Percentiles rank a stretch among this genome's conserved stretches.
Conservation (phyloP, 495 filamentous ascomycete species). For the Pyrenula aspistea region DNA sequence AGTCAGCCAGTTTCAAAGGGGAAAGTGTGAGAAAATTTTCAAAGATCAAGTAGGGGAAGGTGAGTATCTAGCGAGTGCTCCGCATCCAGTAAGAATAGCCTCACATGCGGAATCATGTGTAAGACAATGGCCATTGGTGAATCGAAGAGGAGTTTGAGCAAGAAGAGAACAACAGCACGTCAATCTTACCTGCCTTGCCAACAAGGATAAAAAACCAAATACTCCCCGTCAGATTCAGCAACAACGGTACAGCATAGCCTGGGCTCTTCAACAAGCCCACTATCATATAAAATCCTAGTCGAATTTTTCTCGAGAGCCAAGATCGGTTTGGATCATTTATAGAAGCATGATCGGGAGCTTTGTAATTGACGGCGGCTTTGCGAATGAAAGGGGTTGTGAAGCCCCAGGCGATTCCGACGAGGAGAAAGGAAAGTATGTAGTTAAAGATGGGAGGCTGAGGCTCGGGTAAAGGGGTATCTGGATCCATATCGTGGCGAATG, state of each 20-base stretch:
- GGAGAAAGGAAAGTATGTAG: constrained; percentile 77
- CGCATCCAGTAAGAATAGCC: too few relatives aligned
- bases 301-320: constrained; percentile 42
- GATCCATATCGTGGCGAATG: constrained; percentile 20
- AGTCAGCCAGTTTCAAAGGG: neutral
- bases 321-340: constrained; percentile 11
- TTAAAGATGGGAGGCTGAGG: constrained; percentile 52
- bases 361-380: constrained; percentile 45
- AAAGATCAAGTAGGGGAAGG: neutral
- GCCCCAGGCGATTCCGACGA: constrained; percentile 84
- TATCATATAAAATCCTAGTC: constrained; percentile 55
- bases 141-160: neutral
- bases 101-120: too few relatives aligned
- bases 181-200: constrained; percentile 79
- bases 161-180: too few relatives aligned
- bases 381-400: constrained; percentile 49
- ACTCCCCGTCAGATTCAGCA: constrained; percentile 87
- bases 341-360: constrained; percentile 16
- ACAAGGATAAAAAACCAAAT: constrained; percentile 97
- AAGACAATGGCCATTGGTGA: too few relatives aligned
- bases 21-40: neutral
- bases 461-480: constrained; percentile 15
- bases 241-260: constrained; percentile 70
- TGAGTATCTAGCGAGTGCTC: too few relatives aligned
- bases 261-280: constrained; percentile 69